Base-by-base conservation (phyloP, 345 rosid species). In the Boechera divaricarpa region DNA sequence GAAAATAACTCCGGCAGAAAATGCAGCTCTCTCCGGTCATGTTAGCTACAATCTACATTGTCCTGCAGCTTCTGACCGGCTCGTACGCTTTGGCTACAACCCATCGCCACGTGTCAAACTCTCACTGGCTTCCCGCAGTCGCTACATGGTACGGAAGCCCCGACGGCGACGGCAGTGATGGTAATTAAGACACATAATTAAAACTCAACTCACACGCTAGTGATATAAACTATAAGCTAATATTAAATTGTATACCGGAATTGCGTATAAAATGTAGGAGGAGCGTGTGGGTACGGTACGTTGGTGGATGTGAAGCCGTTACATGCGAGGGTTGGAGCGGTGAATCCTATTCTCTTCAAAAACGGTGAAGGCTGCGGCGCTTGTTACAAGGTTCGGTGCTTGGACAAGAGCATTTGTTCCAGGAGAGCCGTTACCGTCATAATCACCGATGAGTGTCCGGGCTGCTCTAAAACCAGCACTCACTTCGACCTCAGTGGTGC, bases 141-240 rank as follows among this genome's bases (percentile, higher is more conserved):
- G 98, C 99, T 65, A 95, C 99, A 59, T 95, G 99, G 99, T 95
- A 95, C 82, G 99, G 99, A 45, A 86, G 83, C 64, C 86, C 98
- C 55, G 89, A 91, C 39, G 99, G 99, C 2, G 99, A 95, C 69
- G 99, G 99, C 54, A 95, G 98, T 49, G 91, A 86, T 76, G 99
- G 99, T 94, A 77, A 44, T 75, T 60, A 7, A 4, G 57, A 8
- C 54, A 38, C 59, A 35, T 35, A 54, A 16, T 56, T 15, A 36
- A 21, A 21, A 44, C 15, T 24, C 1, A 11, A 6, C 48, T 13
- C 11, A 48, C 73, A 11, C 33, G 31, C 24, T 9, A 61, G 33
- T 62, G 57, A 24, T 33, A 12, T 11, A 21, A 29, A 21, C 2
- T 44, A 35, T 0, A 15, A 6, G 1, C 1, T 39, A 21, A 26